phyloP scores from a whole-genome alignment of 768 basidiomycete species.

The Suillus bovinus region DNA sequence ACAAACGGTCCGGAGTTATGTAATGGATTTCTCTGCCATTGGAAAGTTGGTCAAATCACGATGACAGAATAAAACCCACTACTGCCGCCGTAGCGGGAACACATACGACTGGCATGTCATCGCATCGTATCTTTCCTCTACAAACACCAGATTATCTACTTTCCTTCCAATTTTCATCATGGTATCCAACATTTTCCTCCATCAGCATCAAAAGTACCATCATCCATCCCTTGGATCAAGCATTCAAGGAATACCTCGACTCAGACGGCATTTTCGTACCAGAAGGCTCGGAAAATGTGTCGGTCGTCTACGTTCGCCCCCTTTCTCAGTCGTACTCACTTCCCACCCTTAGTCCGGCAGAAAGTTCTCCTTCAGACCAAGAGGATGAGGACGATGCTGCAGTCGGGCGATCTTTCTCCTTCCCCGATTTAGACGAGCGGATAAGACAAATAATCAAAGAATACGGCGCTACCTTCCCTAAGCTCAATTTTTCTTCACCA shows the following conservation, averaged over 20 bases:
- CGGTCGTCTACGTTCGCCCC: conserved; percentile 29
- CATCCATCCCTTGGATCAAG: conserved; percentile 62
- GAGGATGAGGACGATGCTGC: conserved; percentile 42
- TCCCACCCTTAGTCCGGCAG: conserved; percentile 41
- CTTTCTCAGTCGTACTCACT: conserved; percentile 36
- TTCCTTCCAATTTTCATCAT: conserved; percentile 80
- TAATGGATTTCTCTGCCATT: too few species aligned
- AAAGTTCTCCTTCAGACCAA: conserved; percentile 62
- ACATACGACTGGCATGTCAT: not conserved
- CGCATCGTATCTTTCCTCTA: conserved; percentile 46
- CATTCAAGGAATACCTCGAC: conserved; percentile 72
- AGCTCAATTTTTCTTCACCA: conserved; percentile 95
- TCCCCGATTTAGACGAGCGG: conserved; percentile 77
- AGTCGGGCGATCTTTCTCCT: conserved; percentile 50
- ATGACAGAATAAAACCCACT: too few species aligned
- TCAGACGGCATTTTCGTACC: conserved; percentile 87
- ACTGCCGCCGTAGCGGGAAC: too few species aligned
- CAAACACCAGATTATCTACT: conserved; percentile 55
- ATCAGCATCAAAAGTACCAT: conserved; percentile 72
- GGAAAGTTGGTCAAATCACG: too few species aligned
- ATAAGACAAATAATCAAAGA: conserved; percentile 65
- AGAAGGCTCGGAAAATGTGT: conserved; percentile 75
- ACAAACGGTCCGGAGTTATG: too few species aligned
- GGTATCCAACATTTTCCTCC: conserved; percentile 73
- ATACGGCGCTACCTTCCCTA: conserved; percentile 90